Conservation (phyloP, 768 basidiomycete species). For the Termitomyces sp. region DNA sequence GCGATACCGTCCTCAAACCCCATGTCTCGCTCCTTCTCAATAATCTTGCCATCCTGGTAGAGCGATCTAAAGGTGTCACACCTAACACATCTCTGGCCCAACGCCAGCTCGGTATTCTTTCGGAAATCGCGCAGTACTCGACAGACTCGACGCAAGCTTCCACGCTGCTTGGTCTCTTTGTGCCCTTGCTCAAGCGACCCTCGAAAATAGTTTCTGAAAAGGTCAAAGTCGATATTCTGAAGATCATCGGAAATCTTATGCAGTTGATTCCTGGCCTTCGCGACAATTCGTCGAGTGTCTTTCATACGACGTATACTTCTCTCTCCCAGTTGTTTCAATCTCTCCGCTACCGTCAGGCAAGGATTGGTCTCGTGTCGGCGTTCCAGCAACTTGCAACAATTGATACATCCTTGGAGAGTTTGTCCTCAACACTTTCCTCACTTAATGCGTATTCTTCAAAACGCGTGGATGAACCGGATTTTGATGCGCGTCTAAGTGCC, state of each 20-base stretch:
- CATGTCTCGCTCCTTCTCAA: conserved; percentile 66
- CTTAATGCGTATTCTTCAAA: conserved; percentile 85
- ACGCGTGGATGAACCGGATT: conserved; percentile 88
- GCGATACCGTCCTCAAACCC: conserved; percentile 55
- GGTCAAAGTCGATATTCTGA: conserved; percentile 77
- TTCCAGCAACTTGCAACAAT: conserved; percentile 47
- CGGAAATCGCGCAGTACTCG: conserved; percentile 71
- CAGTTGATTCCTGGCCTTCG: conserved; percentile 59
- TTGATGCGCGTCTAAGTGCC: conserved; percentile 75
- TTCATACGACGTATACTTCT: conserved; percentile 52
- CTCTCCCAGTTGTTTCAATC: conserved; percentile 75
- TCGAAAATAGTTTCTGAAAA: conserved; percentile 76
- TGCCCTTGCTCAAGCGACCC: conserved; percentile 76
- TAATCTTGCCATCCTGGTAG: conserved; percentile 65
- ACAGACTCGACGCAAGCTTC: conserved; percentile 66
- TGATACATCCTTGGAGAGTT: conserved; percentile 35
- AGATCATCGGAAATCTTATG: conserved; percentile 61
- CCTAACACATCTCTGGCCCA: conserved; percentile 60
- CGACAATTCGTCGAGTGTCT: conserved; percentile 35
- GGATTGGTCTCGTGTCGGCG: conserved; percentile 61
- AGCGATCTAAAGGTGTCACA: conserved; percentile 47
- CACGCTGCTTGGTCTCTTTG: conserved; percentile 64
- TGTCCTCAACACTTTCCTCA: conserved; percentile 53
- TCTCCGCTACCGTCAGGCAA: conserved; percentile 64
- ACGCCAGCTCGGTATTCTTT: conserved; percentile 78